Evolutionary conservation across 2,329 filamentous ascomycete species (phyloP).

Genomic region (Penicillium verrucosum): DNA sequence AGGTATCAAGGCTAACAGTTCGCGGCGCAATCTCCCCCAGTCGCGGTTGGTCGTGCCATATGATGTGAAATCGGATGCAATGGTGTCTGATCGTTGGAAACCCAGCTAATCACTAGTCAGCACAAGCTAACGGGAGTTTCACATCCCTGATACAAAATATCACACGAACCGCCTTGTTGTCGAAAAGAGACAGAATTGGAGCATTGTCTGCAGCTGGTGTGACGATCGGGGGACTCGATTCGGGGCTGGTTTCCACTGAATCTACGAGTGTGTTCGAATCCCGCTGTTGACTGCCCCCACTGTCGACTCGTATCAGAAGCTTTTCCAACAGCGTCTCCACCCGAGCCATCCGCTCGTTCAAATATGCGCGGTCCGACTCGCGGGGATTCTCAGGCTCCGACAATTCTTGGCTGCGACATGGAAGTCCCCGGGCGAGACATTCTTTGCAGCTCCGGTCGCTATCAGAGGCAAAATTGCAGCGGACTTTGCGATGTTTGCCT

Average conservation of each 20-base stretch:
- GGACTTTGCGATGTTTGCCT: constrained; percentile 19
- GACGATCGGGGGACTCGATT: neutral
- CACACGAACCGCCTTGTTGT: constrained; percentile 5
- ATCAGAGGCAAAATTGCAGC: constrained; percentile 11
- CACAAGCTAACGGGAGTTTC: neutral
- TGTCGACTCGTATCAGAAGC: constrained; percentile 1
- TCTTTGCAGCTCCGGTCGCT: constrained; percentile 10
- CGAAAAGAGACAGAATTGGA: constrained; percentile 10
- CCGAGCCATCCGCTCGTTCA: constrained; percentile 13
- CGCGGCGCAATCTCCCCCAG: neutral
- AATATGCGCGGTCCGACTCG: constrained; percentile 9
- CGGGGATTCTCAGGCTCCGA: constrained; percentile 11
- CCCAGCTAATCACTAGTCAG: constrained; percentile 4
- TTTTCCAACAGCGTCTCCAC: constrained; percentile 11
- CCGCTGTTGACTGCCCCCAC: too few relatives aligned
- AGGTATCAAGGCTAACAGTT: constrained; percentile 6
- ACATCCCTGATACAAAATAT: neutral
- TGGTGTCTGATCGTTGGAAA: constrained; percentile 1
- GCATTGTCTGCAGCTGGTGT: constrained; percentile 9
- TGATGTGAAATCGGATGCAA: neutral
- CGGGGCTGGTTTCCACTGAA: neutral
- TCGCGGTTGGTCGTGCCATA: neutral
- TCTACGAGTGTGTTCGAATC: neutral
- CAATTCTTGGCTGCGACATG: constrained; percentile 15
- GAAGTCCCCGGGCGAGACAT: constrained; percentile 8